Conservation (phyloP, 2,329 filamentous ascomycete genomes). For the Colletotrichum higginsianum region DNA sequence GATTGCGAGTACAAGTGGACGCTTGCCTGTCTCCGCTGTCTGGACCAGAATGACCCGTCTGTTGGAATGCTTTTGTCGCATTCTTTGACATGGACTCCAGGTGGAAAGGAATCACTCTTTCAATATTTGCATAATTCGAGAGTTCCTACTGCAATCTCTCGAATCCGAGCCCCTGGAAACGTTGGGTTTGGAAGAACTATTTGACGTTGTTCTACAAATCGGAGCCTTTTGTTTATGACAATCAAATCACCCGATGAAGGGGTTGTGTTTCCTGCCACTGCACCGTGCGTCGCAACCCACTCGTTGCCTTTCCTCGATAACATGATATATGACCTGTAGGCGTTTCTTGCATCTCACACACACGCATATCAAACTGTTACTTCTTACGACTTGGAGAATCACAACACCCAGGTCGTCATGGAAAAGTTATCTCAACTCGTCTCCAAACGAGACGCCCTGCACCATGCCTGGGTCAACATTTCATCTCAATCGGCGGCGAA, state of each 20-base stretch:
- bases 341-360: neutral
- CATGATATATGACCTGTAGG: neutral
- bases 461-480: neutral
- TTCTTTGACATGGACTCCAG: too few relatives aligned
- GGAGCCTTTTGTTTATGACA: neutral
- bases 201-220: neutral
- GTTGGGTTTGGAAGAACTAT: too few relatives aligned
- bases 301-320: too few relatives aligned
- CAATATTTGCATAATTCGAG: too few relatives aligned
- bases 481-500: constrained; percentile 8
- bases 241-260: constrained; percentile 1
- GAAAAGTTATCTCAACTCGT: neutral
- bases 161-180: too few relatives aligned
- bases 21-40: neutral
- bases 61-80: too few relatives aligned
- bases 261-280: neutral
- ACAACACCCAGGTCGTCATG: neutral
- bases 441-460: neutral
- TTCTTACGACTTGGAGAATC: neutral
- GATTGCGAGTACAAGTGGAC: neutral
- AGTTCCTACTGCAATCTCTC: too few relatives aligned
- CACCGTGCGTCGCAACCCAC: neutral
- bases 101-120: too few relatives aligned
- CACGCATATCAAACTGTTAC: neutral
- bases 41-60: neutral